These are phyloP conservation scores for Trichosanthes truncata DNA, from an alignment of 306 rosid genomes.

Conservation along the genomic window DNA sequence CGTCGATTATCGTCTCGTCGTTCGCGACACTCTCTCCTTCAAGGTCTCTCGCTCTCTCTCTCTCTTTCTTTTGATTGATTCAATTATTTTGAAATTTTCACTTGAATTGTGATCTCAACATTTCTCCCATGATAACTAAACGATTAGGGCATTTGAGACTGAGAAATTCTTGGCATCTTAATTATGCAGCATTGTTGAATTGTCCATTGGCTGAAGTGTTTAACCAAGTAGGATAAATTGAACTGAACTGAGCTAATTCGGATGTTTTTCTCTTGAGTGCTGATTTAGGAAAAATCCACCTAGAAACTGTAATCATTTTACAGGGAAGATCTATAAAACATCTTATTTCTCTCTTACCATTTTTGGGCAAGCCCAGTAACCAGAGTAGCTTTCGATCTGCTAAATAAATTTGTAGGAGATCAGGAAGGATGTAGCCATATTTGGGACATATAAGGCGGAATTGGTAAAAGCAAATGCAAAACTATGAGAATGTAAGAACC, in stretches of 20 bases:
- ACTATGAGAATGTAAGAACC: background rate
- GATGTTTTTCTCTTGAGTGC: background rate
- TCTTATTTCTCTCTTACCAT: background rate
- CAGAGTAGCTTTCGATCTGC: background rate
- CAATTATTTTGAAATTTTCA: background rate
- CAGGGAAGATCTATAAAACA: background rate
- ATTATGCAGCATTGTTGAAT: background rate
- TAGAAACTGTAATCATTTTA: background rate
- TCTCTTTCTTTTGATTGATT: no score
- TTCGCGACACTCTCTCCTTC: conserved; percentile 82
- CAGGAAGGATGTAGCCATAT: background rate
- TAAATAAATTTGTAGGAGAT: background rate
- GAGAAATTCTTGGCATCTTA: background rate
- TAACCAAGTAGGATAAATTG: conserved; percentile 1
- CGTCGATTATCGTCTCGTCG: conserved; percentile 95
- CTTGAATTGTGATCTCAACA: background rate
- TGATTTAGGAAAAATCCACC: background rate
- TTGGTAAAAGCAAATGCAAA: background rate
- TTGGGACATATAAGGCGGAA: background rate
- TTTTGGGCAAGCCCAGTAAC: background rate
- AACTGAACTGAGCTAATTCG: background rate
- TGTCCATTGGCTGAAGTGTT: background rate
- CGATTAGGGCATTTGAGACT: background rate
- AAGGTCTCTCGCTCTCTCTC: conserved; percentile 30
- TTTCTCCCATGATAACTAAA: background rate